Evolutionary conservation across 306 rosid genomes (phyloP).

Genomic region (Macrotyloma uniflorum): DNA sequence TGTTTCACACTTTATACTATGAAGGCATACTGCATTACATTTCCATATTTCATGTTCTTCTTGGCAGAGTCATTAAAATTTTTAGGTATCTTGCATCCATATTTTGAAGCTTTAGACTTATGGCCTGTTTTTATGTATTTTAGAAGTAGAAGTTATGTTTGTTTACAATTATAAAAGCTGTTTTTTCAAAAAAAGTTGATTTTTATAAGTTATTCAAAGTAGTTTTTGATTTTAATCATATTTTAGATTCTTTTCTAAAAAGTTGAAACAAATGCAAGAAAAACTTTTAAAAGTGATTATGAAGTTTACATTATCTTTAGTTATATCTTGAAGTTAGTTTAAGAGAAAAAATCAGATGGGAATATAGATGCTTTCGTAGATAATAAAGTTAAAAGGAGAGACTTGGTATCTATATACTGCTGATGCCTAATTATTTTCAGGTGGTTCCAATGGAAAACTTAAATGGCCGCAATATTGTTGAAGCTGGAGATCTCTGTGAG

Average conservation of each 20-base stretch:
- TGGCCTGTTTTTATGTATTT: no score
- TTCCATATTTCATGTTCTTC: neutral
- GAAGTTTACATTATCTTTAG: neutral
- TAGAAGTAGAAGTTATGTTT: no score
- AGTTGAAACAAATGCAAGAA: neutral
- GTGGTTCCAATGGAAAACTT: slow-evolving; percentile 94
- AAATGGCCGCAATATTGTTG: slow-evolving; percentile 90
- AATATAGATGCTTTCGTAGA: slow-evolving; percentile 6
- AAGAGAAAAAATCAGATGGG: neutral
- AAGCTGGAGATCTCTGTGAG: slow-evolving; percentile 91
- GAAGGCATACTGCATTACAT: neutral
- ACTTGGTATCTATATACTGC: slow-evolving; percentile 23
- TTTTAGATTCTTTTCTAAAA: no score
- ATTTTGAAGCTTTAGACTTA: neutral
- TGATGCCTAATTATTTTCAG: slow-evolving; percentile 55
- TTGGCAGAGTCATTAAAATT: neutral
- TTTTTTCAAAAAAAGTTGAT: no score
- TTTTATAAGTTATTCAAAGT: no score
- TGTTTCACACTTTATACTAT: neutral
- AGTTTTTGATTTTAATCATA: no score
- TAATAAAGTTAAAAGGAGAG: slow-evolving; percentile 21
- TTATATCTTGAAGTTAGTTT: neutral
- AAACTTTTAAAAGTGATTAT: no score
- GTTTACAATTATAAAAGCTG: no score
- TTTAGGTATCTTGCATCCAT: slow-evolving; percentile 23